Base-by-base conservation (phyloP, 2,329 filamentous ascomycete species). In the Geosmithia morbida region DNA sequence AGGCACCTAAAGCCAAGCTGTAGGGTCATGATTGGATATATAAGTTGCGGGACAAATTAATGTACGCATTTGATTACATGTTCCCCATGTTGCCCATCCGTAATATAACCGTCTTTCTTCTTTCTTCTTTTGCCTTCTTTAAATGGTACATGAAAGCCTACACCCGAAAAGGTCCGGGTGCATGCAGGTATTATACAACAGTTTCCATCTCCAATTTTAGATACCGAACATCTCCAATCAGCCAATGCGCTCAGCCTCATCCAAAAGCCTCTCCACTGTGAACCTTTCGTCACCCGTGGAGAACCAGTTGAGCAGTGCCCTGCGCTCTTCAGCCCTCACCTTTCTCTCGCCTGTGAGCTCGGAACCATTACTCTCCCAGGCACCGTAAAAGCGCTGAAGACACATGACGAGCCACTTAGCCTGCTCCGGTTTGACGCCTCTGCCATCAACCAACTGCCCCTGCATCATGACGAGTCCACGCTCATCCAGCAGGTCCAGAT, bases 371-470 rank as follows among this genome's bases (percentile, higher is more conserved):
- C 60, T 69, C 49, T 73, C 74, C 71, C 78, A 69, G 52, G 78
- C 77, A 17, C 83, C 79, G 60, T 98, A 98, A 64, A 98, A 98
- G 59, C 87, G 81, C 70, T 98, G 92, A 67, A 98, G 68, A 56
- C 87, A 92, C 79, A 96, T 85, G 45, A 94, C 71, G 56, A 98
- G 66, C 83, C 86, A 96, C 64, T 81, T 82, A n/a, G 85, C 89
- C 59, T 95, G 85, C 47, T 88, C 79, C 0, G 86, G 75, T 52
- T 72, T 81, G 5, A 95, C 79, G 4, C 90, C 89, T 13, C 81
- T 71, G 29, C 83, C 82, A 50, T 87, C 79, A 47, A 85, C 71
- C 14, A 97, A 82, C 53, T 75, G 74, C 1, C 92, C 92, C 59
- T 92, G 85, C 71, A 96, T 83, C 52, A 98, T 69, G 14, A 96